Conservation (phyloP, 208 protist genomes). For the Trichomonas gallinae region DNA sequence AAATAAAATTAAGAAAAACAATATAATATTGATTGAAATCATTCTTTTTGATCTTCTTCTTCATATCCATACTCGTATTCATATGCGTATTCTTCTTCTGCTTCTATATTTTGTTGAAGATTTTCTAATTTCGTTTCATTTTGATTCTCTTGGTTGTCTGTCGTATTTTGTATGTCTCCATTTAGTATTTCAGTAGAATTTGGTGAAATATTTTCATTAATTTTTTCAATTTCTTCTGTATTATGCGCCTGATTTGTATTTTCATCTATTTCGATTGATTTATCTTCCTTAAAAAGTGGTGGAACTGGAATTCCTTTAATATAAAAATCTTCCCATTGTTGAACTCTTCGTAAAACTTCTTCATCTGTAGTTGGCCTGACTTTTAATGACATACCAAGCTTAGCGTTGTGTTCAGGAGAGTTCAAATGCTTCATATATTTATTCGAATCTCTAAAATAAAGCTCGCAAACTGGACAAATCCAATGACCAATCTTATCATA, state of each 20-base stretch:
- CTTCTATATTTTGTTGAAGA: neutral
- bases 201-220: neutral
- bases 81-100: neutral
- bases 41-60: neutral
- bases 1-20: too few species aligned
- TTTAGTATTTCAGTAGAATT: neutral
- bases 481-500: neutral
- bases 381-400: constrained; percentile 6
- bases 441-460: neutral
- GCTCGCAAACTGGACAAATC: neutral
- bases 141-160: neutral
- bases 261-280: neutral
- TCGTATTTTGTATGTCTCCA: neutral
- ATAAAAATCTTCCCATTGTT: constrained; percentile 25
- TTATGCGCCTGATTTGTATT: neutral
- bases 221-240: neutral
- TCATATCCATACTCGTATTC: neutral
- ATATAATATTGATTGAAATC: too few species aligned
- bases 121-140: neutral
- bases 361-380: neutral
- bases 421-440: neutral
- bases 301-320: neutral
- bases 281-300: neutral
- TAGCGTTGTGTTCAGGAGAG: neutral
- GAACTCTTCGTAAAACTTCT: neutral